Conservation (phyloP, 331 rosid species). For the Pyracantha coccinea region DNA sequence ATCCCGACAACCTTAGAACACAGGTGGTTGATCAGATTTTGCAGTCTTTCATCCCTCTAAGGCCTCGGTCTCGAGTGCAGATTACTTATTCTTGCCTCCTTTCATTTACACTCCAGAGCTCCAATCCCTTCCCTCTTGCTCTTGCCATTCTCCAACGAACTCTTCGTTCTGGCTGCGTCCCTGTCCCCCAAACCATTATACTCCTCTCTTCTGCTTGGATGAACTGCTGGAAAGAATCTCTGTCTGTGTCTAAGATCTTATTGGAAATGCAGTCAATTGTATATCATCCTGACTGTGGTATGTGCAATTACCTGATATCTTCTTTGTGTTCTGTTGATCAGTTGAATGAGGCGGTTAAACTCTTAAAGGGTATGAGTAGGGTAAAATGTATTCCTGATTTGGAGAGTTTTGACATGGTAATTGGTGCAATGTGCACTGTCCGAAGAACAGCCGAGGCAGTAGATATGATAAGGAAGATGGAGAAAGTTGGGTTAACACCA, state of each 20-base stretch:
- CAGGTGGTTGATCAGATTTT: slow-evolving; percentile 67
- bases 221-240: slow-evolving; percentile 22
- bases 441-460: slow-evolving; percentile 49
- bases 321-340: slow-evolving; percentile 62
- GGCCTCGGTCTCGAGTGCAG: slow-evolving; percentile 54
- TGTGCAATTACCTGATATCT: slow-evolving; percentile 54
- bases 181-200: slow-evolving; percentile 56
- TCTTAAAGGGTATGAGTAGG: slow-evolving; percentile 61
- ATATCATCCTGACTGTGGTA: slow-evolving; percentile 50
- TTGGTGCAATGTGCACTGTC: slow-evolving; percentile 56
- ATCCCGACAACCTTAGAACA: slow-evolving; percentile 32
- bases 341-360: slow-evolving; percentile 49
- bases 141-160: slow-evolving; percentile 62
- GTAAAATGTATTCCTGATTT: slow-evolving; percentile 70
- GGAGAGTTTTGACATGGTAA: slow-evolving; percentile 46
- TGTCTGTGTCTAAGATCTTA: slow-evolving; percentile 40
- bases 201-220: slow-evolving; percentile 67
- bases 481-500: slow-evolving; percentile 49
- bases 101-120: slow-evolving; percentile 47
- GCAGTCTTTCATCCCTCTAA: slow-evolving; percentile 58
- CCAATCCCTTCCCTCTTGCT: slow-evolving; percentile 56
- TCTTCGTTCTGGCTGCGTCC: slow-evolving; percentile 58
- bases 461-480: slow-evolving; percentile 48
- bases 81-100: slow-evolving; percentile 50
- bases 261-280: slow-evolving; percentile 63